A percentile compares a stretch with the other conserved stretches of the same genome.
Conservation (phyloP, 116 monocot genomes). For the Cymodocea nodosa region DNA sequence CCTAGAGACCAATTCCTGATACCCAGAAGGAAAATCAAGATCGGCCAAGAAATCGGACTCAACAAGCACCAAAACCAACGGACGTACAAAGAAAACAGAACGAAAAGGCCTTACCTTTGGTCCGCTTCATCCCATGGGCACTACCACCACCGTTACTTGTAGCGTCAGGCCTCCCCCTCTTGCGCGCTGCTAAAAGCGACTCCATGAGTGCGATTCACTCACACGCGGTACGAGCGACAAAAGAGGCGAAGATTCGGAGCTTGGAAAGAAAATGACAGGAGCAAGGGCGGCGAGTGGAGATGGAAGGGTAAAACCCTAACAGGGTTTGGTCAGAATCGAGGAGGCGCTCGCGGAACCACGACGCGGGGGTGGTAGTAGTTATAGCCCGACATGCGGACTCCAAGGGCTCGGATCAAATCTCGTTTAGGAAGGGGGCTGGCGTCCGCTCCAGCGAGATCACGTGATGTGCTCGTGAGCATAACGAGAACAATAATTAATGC, state of each 20-base stretch:
- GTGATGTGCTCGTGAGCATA: too few relatives aligned
- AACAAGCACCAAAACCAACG: not conserved
- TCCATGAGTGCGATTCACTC: constrained; percentile 4
- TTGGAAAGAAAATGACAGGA: too few relatives aligned
- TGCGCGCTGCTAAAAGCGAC: constrained; percentile 4
- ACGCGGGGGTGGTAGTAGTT: too few relatives aligned
- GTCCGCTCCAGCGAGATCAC: too few relatives aligned
- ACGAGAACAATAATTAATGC: too few relatives aligned
- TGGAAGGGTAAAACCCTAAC: constrained; percentile 3
- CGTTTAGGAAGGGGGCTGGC: too few relatives aligned
- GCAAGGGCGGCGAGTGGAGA: not conserved
- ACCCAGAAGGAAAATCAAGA: too few relatives aligned
- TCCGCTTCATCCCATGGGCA: not conserved
- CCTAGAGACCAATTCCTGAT: too few relatives aligned
- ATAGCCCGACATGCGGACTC: too few relatives aligned
- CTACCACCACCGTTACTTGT: constrained; percentile 3
- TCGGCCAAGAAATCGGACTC: too few relatives aligned
- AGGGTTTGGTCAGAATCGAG: constrained; percentile 11
- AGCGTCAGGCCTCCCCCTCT: constrained; percentile 12
- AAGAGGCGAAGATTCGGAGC: not conserved
- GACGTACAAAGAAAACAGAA: not conserved
- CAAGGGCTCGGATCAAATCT: too few relatives aligned
- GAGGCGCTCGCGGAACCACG: too few relatives aligned
- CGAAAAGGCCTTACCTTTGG: constrained; percentile 1
- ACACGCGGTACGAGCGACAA: not conserved